Evolutionary conservation across 1,284 basidiomycete species (phyloP).

Genomic region (Ceratobasidium sp.): DNA sequence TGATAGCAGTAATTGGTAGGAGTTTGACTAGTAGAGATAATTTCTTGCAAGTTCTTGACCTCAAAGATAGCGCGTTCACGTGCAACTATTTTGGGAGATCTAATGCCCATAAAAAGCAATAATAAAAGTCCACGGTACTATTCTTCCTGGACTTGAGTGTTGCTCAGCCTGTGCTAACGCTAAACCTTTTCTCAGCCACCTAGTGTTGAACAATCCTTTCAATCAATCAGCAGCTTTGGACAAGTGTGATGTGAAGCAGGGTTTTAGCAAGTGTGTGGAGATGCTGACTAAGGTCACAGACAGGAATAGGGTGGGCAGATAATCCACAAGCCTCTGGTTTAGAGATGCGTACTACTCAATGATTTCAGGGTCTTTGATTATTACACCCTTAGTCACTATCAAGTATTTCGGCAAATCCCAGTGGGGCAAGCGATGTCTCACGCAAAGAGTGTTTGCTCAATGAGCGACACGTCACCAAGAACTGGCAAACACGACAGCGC

Average conservation of each 20-base stretch:
- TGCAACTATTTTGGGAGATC: too few species aligned
- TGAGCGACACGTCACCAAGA: background rate
- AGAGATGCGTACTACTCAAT: background rate
- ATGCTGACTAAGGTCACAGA: background rate
- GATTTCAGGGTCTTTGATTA: too few species aligned
- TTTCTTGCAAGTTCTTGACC: too few species aligned
- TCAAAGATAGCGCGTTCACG: too few species aligned
- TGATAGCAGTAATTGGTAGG: too few species aligned
- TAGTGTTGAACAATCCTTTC: conserved; percentile 27
- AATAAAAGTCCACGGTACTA: background rate
- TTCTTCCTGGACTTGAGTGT: background rate
- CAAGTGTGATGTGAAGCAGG: background rate
- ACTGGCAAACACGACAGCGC: background rate
- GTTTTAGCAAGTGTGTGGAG: background rate
- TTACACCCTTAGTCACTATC: background rate
- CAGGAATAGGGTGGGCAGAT: background rate
- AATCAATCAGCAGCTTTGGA: background rate
- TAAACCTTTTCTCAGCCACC: conserved; percentile 8
- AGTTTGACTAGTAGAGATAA: too few species aligned
- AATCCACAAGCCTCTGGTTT: background rate
- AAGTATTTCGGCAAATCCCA: background rate
- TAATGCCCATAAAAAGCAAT: too few species aligned
- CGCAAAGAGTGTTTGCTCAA: background rate
- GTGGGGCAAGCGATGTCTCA: background rate
- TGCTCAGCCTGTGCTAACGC: background rate